Conservation (phyloP, 257 asterid genomes). For the Verbascum thapsus region DNA sequence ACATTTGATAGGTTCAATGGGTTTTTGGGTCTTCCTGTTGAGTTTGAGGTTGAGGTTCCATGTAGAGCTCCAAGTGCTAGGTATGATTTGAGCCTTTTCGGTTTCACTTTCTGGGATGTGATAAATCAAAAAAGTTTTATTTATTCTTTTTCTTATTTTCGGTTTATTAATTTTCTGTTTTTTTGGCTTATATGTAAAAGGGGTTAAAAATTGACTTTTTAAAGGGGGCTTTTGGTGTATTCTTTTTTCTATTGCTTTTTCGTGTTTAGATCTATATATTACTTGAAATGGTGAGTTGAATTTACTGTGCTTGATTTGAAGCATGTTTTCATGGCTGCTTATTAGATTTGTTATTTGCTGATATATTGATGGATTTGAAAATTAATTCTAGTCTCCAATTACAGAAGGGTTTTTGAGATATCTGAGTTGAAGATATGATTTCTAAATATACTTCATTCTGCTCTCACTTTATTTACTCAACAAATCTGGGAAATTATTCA, state of each 20-base stretch:
- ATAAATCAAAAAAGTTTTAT: neutral
- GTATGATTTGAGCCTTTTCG: constrained; percentile 35
- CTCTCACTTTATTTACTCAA: constrained; percentile 10
- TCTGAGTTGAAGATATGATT: constrained; percentile 11
- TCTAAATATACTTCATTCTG: constrained; percentile 18
- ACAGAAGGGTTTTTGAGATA: constrained; percentile 8
- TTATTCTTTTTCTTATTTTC: neutral
- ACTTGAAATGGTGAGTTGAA: neutral
- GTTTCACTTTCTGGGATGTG: neutral
- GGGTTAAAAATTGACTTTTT: neutral
- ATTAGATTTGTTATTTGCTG: neutral
- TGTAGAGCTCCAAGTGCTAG: constrained; percentile 94
- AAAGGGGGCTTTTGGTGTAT: constrained; percentile 12
- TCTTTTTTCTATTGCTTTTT: no score
- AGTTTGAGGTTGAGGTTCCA: constrained; percentile 87
- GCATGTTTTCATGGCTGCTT: neutral
- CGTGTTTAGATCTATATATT: constrained; percentile 27
- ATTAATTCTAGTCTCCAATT: neutral
- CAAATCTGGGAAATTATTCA: constrained; percentile 15
- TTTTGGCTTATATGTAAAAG: neutral
- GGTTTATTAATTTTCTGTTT: neutral
- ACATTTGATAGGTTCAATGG: constrained; percentile 95
- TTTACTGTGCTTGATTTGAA: neutral
- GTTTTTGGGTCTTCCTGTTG: constrained; percentile 88
- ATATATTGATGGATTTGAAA: neutral